phyloP scores from a whole-genome alignment of 495 filamentous ascomycete species.

The Hypoxylon lienhwacheense region DNA sequence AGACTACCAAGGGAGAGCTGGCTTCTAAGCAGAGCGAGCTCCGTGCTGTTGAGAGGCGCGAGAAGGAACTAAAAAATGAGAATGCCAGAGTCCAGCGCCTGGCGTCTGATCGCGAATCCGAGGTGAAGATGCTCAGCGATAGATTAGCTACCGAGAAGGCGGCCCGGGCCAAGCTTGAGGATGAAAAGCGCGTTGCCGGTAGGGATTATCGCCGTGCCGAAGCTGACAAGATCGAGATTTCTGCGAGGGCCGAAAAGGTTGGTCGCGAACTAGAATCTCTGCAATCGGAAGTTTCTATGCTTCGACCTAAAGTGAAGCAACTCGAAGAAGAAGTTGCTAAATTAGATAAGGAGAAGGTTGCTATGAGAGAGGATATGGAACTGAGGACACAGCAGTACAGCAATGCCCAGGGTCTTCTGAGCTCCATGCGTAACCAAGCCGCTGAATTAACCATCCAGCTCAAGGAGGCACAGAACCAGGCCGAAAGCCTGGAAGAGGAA shows the following conservation, averaged over 20 bases:
- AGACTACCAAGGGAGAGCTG: slow-evolving; percentile 70
- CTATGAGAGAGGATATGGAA: slow-evolving; percentile 78
- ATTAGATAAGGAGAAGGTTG: slow-evolving; percentile 63
- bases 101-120: slow-evolving; percentile 69
- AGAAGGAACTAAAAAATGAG: slow-evolving; percentile 78
- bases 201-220: slow-evolving; percentile 76
- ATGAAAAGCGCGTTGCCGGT: slow-evolving; percentile 66
- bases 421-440: slow-evolving; percentile 89
- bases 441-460: slow-evolving; percentile 88
- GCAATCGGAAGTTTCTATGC: slow-evolving; percentile 66
- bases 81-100: slow-evolving; percentile 67
- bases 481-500: slow-evolving; percentile 91
- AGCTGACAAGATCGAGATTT: slow-evolving; percentile 73
- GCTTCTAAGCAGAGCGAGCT: slow-evolving; percentile 67
- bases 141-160: slow-evolving; percentile 75
- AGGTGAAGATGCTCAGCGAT: slow-evolving; percentile 74
- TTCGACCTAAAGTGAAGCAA: slow-evolving; percentile 65
- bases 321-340: slow-evolving; percentile 71
- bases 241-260: slow-evolving; percentile 68
- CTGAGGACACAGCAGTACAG: slow-evolving; percentile 83
- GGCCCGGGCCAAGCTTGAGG: slow-evolving; percentile 72
- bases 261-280: slow-evolving; percentile 66
- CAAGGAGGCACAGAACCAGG: slow-evolving; percentile 81
- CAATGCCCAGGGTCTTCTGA: slow-evolving; percentile 80
- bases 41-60: slow-evolving; percentile 71